Percentiles rank a stretch among this genome's conserved stretches.
phyloP scores from a whole-genome alignment of 805 yeast species.

The Wickerhamiella hasegawae region DNA sequence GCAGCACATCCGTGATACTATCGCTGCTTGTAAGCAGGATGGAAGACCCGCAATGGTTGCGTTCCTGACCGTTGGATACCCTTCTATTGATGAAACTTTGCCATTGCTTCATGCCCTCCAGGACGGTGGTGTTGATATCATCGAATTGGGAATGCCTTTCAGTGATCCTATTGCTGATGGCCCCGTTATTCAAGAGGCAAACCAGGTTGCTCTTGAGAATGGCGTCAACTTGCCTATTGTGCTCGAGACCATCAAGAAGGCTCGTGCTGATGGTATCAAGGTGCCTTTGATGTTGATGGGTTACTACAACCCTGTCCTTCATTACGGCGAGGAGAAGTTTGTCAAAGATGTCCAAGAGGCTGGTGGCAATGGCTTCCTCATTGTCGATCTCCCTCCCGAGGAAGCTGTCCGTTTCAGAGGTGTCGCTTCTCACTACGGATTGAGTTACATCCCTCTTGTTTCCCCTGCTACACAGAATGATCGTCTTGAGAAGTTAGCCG shows the following conservation, averaged over 20 bases:
- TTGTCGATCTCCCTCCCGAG: constrained; percentile 96
- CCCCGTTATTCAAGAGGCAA: constrained; percentile 86
- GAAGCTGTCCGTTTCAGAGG: constrained; percentile 82
- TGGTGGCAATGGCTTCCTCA: constrained; percentile 89
- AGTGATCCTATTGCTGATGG: constrained; percentile 99
- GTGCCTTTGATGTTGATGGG: constrained; percentile 94
- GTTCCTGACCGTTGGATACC: constrained; percentile 89
- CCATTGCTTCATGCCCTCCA: constrained; percentile 79
- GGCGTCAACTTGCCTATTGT: constrained; percentile 60
- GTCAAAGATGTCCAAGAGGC: constrained; percentile 64
- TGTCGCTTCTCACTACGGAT: constrained; percentile 45
- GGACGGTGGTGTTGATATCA: constrained; percentile 87
- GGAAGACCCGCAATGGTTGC: constrained; percentile 79
- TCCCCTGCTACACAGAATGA: constrained; percentile 95
- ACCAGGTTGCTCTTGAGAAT: constrained; percentile 57
- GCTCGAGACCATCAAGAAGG: constrained; percentile 49
- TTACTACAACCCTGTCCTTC: constrained; percentile 85
- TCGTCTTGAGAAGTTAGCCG: constrained; percentile 59
- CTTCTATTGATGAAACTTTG: constrained; percentile 73
- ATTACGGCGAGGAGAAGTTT: constrained; percentile 76
- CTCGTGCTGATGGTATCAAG: constrained; percentile 70
- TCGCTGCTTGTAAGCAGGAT: constrained; percentile 41
- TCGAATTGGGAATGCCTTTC: constrained; percentile 92
- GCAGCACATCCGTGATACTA: constrained; percentile 39
- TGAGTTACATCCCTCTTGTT: constrained; percentile 82